These are phyloP conservation scores for Lactifluus hygrophoroides DNA, from an alignment of 768 basidiomycete genomes.

Conservation along the genomic window DNA sequence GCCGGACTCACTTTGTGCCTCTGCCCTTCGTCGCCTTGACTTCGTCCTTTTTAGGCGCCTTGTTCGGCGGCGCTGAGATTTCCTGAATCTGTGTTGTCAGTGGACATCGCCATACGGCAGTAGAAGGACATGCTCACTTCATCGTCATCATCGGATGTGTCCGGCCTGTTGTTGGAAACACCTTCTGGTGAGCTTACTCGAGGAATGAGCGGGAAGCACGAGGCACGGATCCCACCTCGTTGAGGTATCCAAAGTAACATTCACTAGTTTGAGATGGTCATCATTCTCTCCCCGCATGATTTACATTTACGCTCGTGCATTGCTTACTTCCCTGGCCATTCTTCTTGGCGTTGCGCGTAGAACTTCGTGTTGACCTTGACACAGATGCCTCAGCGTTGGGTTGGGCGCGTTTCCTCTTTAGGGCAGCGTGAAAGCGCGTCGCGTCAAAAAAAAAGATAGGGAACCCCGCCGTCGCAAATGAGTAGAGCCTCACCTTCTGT, in stretches of 20 bases:
- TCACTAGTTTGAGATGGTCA: background rate
- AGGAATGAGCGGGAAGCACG: background rate
- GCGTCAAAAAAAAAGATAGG: constrained; percentile 1
- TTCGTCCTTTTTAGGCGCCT: constrained; percentile 10
- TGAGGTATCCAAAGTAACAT: background rate
- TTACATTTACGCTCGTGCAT: background rate
- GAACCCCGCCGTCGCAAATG: too few species aligned
- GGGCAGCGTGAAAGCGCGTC: constrained; percentile 1
- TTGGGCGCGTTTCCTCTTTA: constrained; percentile 54
- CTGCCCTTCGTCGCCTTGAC: constrained; percentile 10
- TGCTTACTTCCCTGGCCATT: constrained; percentile 24
- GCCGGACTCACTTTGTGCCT: constrained; percentile 4
- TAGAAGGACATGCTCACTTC: constrained; percentile 1
- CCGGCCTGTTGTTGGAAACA: background rate
- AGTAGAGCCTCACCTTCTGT: too few species aligned
- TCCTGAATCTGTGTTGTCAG: constrained; percentile 1
- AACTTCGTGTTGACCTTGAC: constrained; percentile 40
- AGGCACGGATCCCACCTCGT: background rate
- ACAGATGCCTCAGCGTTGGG: constrained; percentile 28
- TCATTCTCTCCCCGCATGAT: background rate
- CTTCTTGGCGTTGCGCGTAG: constrained; percentile 30
- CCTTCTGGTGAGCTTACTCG: background rate
- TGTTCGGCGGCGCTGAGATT: constrained; percentile 20
- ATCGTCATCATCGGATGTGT: background rate
- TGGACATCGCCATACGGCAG: background rate